Conservation (phyloP, 495 filamentous ascomycete species). For the Aspergillus ostianus region DNA sequence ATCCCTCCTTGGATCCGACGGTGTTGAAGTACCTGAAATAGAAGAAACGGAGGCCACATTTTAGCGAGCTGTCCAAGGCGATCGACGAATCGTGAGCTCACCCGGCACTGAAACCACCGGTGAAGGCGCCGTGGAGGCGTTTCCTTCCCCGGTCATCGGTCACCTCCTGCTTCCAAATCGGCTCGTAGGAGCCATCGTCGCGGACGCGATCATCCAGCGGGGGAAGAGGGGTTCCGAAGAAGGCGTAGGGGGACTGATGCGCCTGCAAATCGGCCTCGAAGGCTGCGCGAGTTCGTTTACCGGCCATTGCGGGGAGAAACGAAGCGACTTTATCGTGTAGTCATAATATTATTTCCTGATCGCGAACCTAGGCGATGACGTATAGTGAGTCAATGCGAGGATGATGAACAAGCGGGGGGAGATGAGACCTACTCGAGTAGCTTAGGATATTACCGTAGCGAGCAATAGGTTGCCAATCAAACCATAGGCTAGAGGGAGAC, state of each 20-base stretch:
- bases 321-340: background rate
- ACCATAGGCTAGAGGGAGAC: too few species aligned
- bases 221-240: constrained; percentile 85
- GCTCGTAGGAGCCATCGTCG: constrained; percentile 92
- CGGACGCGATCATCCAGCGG: constrained; percentile 72
- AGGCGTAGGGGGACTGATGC: constrained; percentile 73
- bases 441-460: background rate
- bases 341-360: background rate
- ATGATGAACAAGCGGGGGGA: background rate
- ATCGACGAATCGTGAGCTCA: constrained; percentile 44
- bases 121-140: constrained; percentile 93
- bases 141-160: constrained; percentile 90
- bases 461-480: too few species aligned
- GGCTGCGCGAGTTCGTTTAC: constrained; percentile 73
- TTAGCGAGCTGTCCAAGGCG: constrained; percentile 30
- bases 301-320: constrained; percentile 48
- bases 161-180: constrained; percentile 96
- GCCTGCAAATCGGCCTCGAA: constrained; percentile 76
- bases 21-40: constrained; percentile 86
- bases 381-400: constrained; percentile 1
- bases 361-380: background rate
- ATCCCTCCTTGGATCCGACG: constrained; percentile 97
- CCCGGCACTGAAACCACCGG: constrained; percentile 95
- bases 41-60: constrained; percentile 15
- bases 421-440: background rate